Evolutionary conservation across 768 basidiomycete genomes (phyloP), one percentile per base, ranked within the genome.

Genomic region (Boletus sp.): DNA sequence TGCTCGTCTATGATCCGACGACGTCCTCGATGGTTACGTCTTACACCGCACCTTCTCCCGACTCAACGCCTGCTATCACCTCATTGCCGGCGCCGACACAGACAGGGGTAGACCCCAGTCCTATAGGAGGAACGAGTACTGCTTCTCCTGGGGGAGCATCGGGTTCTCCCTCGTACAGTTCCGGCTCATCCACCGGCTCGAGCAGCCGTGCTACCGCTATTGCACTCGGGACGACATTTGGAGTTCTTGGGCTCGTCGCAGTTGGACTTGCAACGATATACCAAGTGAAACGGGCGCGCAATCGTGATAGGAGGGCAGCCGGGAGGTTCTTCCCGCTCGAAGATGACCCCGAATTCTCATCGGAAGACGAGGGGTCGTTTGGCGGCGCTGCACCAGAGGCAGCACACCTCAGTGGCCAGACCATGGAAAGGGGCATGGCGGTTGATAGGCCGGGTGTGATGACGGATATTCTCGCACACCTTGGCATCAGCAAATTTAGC

Each of bases 161-260:
- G 5, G 37, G 58, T 36, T 50, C 62, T 33, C 61, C 66, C 28
- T 65, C 67, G 39, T 55, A 52, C 15, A 52, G 57, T 35, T 54
- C 55, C 40, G 59, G 55, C 7, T 41, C 60, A 18, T 55, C 52
- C 20, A 56, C 59, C 40, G 61, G 54, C 28, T 67, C 71, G 17
- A 65, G 54, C 18, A 62, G 62, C 14, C 64, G 47, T 40, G 75
- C 69, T 6, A 75, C 77, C 0, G 80, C 79, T 3, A 84, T 92
- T 63, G 82, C 80, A 2, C 69, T 93, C 7, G 87, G 88, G 11
- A 76, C 83, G 5, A 73, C 80, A 0, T 76, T 94, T 45, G 90
- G 86, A 14, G 67, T 82, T 7, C 69, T 89, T 8, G 87, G 77
- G 11, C 71, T 88, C 12, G 52, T 85, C 15, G 78, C 76, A 4